Base-by-base conservation (phyloP, 441 rosid species). In the Sinapis alba region DNA sequence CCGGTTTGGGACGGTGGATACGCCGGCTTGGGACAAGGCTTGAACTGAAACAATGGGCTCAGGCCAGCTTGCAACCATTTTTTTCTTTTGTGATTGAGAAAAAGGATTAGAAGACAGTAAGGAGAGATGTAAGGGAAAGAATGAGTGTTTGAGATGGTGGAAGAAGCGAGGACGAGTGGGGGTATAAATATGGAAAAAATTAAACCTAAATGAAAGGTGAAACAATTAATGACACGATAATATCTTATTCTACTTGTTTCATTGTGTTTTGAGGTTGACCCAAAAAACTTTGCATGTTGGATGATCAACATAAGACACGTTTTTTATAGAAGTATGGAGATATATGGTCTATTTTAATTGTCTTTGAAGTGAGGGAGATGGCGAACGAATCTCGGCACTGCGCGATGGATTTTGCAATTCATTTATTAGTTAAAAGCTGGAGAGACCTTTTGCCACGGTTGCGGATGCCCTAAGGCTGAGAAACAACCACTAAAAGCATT, bases 31-130 rank as follows among this genome's bases (percentile, higher is more conserved):
- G 11, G 94, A 83, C 62, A 87, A 71, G 74, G 86, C 78, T 68
- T 86, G 94, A 47, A 87, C 94, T 26, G 88, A 80, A 41, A 87
- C 85, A 23, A 89, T 69, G 0, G 91, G 91, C 71, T 89, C 94
- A 16, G 94, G 94, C 94, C 94, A 89, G 38, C 79, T 26, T 60
- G 69, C 9, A 72, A 36, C 73, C 81, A 78, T 78, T 60, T 26
- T 62, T 65, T 51, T 51, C 2, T 32, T 30, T 62, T 54, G 21
- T 50, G 12, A 50, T 18, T 50, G 12, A 18, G 54, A 50, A 59
- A 79, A 2, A 8, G 4, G 26, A 19, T 62, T 34, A 62, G 27
- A 62, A 36, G 51, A 62, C 26, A 5, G 50, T 34, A 23, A 36
- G 28, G 73, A 45, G 9, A 45, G 56, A 50, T 50, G 60, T 7